Conservation (phyloP, 352 stramenopile genomes). For the Phytophthora podocarpi region DNA sequence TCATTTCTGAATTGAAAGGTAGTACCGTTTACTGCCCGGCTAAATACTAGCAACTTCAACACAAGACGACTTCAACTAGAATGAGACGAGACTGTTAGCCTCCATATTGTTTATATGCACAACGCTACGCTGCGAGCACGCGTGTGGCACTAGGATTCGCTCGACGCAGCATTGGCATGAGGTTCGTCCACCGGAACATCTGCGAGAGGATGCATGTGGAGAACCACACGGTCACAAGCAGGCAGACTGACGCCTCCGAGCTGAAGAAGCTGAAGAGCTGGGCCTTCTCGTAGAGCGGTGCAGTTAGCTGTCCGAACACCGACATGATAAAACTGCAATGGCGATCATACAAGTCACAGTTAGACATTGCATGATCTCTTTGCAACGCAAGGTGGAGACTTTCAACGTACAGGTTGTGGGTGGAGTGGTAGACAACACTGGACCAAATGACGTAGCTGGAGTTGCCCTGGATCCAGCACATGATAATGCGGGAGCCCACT, state of each 20-base stretch:
- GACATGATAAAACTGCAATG: constrained; percentile 82
- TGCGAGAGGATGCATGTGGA: constrained; percentile 89
- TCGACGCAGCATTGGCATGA: constrained; percentile 72
- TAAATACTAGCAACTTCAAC: constrained; percentile 24
- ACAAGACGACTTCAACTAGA: constrained; percentile 9
- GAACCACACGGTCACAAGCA: constrained; percentile 89
- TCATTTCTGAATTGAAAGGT: constrained; percentile 10
- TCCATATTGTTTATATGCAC: background rate
- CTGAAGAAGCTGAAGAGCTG: constrained; percentile 88
- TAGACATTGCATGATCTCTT: background rate
- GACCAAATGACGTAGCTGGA: constrained; percentile 90
- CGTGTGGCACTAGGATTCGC: constrained; percentile 43
- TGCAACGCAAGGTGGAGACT: background rate
- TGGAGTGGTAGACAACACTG: constrained; percentile 85
- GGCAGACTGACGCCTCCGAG: constrained; percentile 79
- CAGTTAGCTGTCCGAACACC: constrained; percentile 87
- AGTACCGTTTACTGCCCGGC: too few species aligned
- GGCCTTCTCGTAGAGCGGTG: constrained; percentile 82
- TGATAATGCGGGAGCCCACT: constrained; percentile 87
- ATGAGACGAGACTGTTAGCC: background rate
- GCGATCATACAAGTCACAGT: background rate
- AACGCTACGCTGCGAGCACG: constrained; percentile 43
- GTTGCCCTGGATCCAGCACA: constrained; percentile 92
- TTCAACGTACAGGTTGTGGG: constrained; percentile 83
- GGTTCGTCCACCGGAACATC: constrained; percentile 84